These are phyloP conservation scores for Nepenthes mirabilis DNA, from an alignment of 148 eudicot genomes.

Conservation along the genomic window DNA sequence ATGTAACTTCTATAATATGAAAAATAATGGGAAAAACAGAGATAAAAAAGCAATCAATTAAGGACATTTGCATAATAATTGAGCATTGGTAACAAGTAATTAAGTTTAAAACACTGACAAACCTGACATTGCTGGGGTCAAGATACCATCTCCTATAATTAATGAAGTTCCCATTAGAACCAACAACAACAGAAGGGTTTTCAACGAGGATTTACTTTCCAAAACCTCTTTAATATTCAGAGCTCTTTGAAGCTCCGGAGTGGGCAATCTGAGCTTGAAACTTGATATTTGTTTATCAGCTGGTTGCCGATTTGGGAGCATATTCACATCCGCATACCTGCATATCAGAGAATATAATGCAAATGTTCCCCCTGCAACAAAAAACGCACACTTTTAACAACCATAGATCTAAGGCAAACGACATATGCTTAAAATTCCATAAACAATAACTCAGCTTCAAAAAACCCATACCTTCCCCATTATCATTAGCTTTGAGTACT, in stretches of 20 bases:
- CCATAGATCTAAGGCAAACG: not conserved
- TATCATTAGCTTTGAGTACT: conserved; percentile 93
- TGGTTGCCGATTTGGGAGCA: conserved; percentile 81
- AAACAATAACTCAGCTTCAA: not conserved
- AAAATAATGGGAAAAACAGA: no score
- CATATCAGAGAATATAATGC: conserved; percentile 83
- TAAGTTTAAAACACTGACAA: not conserved
- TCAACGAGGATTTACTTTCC: conserved; percentile 51
- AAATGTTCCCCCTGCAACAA: conserved; percentile 81
- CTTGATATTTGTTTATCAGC: conserved; percentile 89
- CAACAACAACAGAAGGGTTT: conserved; percentile 57
- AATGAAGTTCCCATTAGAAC: conserved; percentile 87
- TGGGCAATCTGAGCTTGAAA: conserved; percentile 80
- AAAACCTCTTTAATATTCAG: conserved; percentile 59
- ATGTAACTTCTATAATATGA: no score
- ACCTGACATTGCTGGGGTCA: conserved; percentile 99
- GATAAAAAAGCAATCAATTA: no score
- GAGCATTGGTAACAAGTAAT: no score
- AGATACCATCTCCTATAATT: conserved; percentile 90
- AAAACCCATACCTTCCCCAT: conserved; percentile 71
- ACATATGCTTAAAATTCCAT: not conserved
- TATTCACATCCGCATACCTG: conserved; percentile 75
- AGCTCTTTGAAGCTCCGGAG: conserved; percentile 93
- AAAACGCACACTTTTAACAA: not conserved
- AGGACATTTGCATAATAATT: no score